Evolutionary conservation across 2,329 filamentous ascomycete species (phyloP).

Genomic region (Chrysosporium queenslandicum): DNA sequence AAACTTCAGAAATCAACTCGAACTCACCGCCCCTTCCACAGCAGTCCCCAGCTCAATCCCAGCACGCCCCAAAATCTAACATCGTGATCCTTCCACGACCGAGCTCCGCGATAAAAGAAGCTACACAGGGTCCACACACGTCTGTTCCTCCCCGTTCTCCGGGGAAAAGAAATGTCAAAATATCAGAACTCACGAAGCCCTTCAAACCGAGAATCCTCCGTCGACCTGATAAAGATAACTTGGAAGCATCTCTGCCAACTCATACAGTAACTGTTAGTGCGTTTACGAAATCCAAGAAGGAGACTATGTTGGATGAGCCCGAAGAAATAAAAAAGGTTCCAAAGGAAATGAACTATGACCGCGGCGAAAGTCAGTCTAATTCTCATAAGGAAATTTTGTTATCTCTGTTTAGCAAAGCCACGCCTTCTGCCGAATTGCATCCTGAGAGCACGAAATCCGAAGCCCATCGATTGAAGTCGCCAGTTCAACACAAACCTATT

Average conservation of each 20-base stretch:
- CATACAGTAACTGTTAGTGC: conserved; percentile 22
- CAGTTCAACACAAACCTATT: conserved; percentile 17
- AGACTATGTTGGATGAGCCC: conserved; percentile 12
- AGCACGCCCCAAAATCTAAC: not conserved
- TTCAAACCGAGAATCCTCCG: conserved; percentile 47
- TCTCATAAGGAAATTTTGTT: conserved; percentile 44
- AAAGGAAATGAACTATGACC: conserved; percentile 25
- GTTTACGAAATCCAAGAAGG: conserved; percentile 18
- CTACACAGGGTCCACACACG: not conserved
- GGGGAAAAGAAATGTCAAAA: conserved; percentile 19
- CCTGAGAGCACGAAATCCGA: not conserved
- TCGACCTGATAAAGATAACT: conserved; percentile 36
- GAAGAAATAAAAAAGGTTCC: conserved; percentile 17
- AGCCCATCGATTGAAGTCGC: conserved; percentile 1
- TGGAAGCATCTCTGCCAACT: conserved; percentile 24
- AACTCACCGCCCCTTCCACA: not conserved
- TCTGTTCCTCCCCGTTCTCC: conserved; percentile 10
- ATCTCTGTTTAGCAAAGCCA: conserved; percentile 52
- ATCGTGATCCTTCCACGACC: conserved; percentile 33
- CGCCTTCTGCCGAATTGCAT: conserved; percentile 1
- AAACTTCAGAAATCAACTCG: not conserved
- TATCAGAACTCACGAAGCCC: conserved; percentile 33
- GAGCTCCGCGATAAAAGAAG: conserved; percentile 24
- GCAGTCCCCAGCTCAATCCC: not conserved
- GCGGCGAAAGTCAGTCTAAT: conserved; percentile 34